Evolutionary conservation across 805 yeast species (phyloP), one percentile per base, ranked within the genome.

Genomic region (Debaryomyces maramus): DNA sequence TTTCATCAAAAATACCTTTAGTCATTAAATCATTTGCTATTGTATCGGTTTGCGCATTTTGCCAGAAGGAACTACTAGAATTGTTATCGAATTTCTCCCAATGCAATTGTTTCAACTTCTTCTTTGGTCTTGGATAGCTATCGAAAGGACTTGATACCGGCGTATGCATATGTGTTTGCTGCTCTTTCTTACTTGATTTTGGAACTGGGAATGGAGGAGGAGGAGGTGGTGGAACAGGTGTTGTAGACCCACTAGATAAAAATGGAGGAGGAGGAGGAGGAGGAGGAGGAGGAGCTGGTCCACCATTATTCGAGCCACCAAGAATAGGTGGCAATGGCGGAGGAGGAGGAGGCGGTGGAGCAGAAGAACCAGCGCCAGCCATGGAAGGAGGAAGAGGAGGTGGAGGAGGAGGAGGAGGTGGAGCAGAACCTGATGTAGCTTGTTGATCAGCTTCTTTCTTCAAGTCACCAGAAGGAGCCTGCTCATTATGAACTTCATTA

Each of bases 21-120:
- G 72, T 63, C 60, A 75, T 61, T 44, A 85, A 67, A 17, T 76
- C 79, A 30, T 61, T 66, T 2, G 74, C 78, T 34, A 78, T 61
- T 0, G 53, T 42, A 9, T 67, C 65, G 15, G 77, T 73, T 34
- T 75, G 69, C 0, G 65, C 52, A 29, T 58, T 55, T 21, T 70
- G 71, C 95, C 95, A 85, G 48, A 85, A 73, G 0, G 93, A 82
- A 30, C 76, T 70, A 13, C 70, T 65, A 11, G 81, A 66, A 20
- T 49, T 48, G 35, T 69, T 60, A 10, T 81, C 85, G 33, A 85
- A 65, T 53, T 80, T 84, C 46, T 85, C 93, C 95, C 93, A 85
- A 51, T 85, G 95, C 46, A 85, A 75, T 52, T 85, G 95, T 54
- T 84, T 85, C 64, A 85, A 63, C 58, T 79, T 81, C 45, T 70